Percentiles rank a stretch among this genome's conserved stretches.
Evolutionary conservation across 441 rosid species (phyloP).

Genomic region (Adansonia madagascariensis): DNA sequence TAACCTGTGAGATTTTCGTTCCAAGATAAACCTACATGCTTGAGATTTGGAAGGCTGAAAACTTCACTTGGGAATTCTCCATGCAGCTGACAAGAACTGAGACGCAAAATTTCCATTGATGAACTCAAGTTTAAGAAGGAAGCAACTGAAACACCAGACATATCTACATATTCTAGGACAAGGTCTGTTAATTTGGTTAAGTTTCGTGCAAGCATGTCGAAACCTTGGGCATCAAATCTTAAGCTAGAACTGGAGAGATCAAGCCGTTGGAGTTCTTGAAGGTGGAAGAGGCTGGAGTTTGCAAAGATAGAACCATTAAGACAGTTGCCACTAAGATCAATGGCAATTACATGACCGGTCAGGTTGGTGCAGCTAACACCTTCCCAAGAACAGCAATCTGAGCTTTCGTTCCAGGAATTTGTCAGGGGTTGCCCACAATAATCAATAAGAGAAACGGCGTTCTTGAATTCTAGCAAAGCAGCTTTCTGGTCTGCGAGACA

Average conservation of each 20-base stretch:
- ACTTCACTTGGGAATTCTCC: conserved; percentile 34
- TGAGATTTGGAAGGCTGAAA: conserved; percentile 30
- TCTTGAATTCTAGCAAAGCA: neutral
- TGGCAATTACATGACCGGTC: conserved; percentile 29
- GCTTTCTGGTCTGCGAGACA: neutral
- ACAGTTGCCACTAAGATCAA: neutral
- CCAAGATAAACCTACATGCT: conserved; percentile 3
- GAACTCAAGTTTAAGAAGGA: conserved; percentile 23
- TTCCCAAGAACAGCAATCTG: conserved; percentile 20
- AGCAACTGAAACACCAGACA: conserved; percentile 2
- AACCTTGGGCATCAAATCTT: neutral
- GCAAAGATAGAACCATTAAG: conserved; percentile 16
- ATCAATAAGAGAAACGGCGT: neutral
- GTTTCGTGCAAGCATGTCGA: neutral
- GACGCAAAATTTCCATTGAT: conserved; percentile 12
- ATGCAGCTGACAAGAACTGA: neutral
- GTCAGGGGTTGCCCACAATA: neutral
- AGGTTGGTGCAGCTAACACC: neutral
- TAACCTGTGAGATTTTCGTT: conserved; percentile 16
- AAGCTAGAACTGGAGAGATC: conserved; percentile 13
- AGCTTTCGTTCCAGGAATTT: neutral
- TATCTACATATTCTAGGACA: conserved; percentile 15
- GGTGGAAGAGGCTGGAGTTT: conserved; percentile 18
- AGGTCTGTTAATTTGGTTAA: conserved; percentile 13
- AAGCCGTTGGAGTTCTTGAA: conserved; percentile 12